Evolutionary conservation across 1,284 basidiomycete genomes (phyloP).

Genomic region (Microbotryomycetes sp.): DNA sequence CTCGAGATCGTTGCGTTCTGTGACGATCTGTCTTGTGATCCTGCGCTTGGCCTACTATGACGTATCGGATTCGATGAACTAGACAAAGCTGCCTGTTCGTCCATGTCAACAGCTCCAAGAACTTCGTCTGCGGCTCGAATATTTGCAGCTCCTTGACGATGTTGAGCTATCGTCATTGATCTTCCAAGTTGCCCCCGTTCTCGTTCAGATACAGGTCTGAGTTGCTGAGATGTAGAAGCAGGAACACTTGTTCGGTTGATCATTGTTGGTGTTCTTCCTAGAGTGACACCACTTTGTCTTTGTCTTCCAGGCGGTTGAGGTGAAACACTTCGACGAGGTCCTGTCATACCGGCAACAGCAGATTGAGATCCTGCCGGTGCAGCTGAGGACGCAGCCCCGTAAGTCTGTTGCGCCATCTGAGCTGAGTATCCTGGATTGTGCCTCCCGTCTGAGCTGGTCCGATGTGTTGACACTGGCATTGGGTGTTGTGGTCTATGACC

Average conservation of each 20-base stretch:
- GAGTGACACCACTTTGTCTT: neutral
- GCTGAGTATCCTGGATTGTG: too few species aligned
- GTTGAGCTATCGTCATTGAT: conserved; percentile 22
- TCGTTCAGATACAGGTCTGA: neutral
- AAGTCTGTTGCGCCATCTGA: neutral
- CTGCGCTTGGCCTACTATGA: too few species aligned
- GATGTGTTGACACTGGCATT: neutral
- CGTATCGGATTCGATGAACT: neutral
- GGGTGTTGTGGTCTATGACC: neutral
- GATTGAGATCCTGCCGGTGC: too few species aligned
- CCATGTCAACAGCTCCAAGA: conserved; percentile 5
- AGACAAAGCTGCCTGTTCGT: neutral
- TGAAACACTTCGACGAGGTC: neutral
- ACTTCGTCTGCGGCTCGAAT: conserved; percentile 20
- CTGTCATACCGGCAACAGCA: too few species aligned
- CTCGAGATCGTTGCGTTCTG: neutral
- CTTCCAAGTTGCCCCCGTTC: neutral
- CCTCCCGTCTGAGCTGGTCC: too few species aligned
- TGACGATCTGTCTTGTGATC: neutral
- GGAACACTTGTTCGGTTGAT: neutral
- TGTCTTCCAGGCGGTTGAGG: neutral
- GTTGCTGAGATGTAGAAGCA: conserved; percentile 25
- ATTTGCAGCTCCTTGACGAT: conserved; percentile 15
- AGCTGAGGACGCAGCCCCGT: neutral
- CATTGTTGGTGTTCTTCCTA: neutral